These are phyloP conservation scores for Xylariaceae sp. DNA, from an alignment of 2,329 filamentous ascomycete genomes.

Conservation along the genomic window DNA sequence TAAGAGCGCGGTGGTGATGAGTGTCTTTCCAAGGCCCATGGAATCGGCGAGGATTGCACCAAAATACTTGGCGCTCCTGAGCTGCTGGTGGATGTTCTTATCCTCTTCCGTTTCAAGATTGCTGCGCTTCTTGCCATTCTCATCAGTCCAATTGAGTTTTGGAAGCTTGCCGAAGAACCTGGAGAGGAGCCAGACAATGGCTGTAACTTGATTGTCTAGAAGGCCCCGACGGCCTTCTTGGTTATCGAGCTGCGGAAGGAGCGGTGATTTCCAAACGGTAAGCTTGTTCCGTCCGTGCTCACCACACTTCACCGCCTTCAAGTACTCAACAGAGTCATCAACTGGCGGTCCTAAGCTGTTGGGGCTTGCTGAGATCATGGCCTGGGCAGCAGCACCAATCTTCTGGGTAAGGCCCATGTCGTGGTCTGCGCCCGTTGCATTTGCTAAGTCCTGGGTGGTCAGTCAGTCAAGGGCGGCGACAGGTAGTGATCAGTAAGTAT, in stretches of 20 bases:
- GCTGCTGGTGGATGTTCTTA: conserved; percentile 6
- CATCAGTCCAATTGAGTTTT: conserved; percentile 5
- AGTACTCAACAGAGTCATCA: conserved; percentile 14
- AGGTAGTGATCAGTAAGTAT: background rate
- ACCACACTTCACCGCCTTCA: conserved; percentile 17
- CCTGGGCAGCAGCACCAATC: conserved; percentile 13
- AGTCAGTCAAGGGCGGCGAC: background rate
- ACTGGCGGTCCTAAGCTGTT: conserved; percentile 21
- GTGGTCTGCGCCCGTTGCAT: conserved; percentile 1
- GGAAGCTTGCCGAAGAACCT: conserved; percentile 20
- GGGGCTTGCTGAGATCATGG: conserved; percentile 17
- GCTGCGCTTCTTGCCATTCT: background rate
- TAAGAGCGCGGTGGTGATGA: conserved; percentile 15
- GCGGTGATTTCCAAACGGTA: conserved; percentile 16
- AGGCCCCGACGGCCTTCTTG: conserved; percentile 14
- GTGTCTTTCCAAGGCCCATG: conserved; percentile 23
- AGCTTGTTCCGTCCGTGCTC: conserved; percentile 15
- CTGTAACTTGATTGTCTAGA: conserved; percentile 21
- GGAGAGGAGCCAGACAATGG: conserved; percentile 22
- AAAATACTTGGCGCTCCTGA: conserved; percentile 16
- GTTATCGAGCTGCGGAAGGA: conserved; percentile 14
- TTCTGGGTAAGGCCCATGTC: conserved; percentile 10
- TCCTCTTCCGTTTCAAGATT: conserved; percentile 6
- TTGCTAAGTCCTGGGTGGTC: conserved; percentile 3
- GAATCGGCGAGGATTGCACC: conserved; percentile 23